Evolutionary conservation across 1,139 yeast species (phyloP).

Genomic region (Zygosaccharomyces pseudobailii): DNA sequence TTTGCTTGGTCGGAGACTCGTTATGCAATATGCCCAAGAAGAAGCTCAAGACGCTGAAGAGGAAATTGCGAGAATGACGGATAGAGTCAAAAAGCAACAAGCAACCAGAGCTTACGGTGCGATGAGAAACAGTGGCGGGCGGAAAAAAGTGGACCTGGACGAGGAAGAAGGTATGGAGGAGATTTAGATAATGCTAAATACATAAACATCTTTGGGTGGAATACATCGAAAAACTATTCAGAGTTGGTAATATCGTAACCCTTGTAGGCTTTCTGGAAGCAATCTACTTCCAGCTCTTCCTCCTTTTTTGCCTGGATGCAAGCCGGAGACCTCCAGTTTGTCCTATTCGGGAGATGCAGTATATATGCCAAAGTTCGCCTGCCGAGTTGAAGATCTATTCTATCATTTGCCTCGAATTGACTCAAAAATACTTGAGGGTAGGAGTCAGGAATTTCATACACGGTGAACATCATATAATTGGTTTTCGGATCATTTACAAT

Average conservation of each 20-base stretch:
- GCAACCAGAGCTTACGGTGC: slow-evolving; percentile 72
- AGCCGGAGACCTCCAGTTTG: slow-evolving; percentile 57
- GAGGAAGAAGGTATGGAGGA: slow-evolving; percentile 30
- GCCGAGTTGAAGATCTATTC: slow-evolving; percentile 71
- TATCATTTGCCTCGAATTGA: slow-evolving; percentile 28
- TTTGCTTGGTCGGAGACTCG: slow-evolving; percentile 90
- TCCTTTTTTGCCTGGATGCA: slow-evolving; percentile 56
- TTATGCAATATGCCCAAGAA: slow-evolving; percentile 88
- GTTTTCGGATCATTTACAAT: slow-evolving; percentile 38
- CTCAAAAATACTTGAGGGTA: slow-evolving; percentile 33
- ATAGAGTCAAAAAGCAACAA: slow-evolving; percentile 75
- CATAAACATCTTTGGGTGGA: slow-evolving; percentile 1
- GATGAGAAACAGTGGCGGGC: slow-evolving; percentile 63
- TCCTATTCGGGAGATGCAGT: slow-evolving; percentile 54
- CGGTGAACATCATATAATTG: slow-evolving; percentile 37
- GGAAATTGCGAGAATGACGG: slow-evolving; percentile 85
- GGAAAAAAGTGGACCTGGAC: slow-evolving; percentile 64
- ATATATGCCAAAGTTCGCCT: slow-evolving; percentile 65
- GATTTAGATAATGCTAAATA: slow-evolving; percentile 7
- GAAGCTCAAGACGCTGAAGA: slow-evolving; percentile 82
- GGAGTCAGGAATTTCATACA: slow-evolving; percentile 33
- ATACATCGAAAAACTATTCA: slow-evolving; percentile 34
- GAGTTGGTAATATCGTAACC: slow-evolving; percentile 40
- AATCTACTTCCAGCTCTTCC: slow-evolving; percentile 59
- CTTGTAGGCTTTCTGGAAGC: slow-evolving; percentile 48